Conservation (phyloP, 495 filamentous ascomycete genomes). For the Aspergillus heteromorphus region DNA sequence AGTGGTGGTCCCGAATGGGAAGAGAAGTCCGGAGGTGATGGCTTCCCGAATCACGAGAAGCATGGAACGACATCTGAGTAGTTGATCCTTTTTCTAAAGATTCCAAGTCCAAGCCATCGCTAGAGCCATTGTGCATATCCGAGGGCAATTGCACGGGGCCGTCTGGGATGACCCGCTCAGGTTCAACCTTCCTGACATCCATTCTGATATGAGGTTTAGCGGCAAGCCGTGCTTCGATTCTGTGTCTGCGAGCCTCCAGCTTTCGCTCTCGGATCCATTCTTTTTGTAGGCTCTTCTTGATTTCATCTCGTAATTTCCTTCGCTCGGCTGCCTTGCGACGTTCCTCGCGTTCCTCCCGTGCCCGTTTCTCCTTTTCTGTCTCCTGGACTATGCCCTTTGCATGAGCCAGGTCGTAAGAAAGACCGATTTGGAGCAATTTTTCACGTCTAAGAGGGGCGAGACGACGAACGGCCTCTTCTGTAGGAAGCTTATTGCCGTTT, state of each 20-base stretch:
- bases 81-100: constrained; percentile 19
- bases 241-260: constrained; percentile 37
- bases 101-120: constrained; percentile 11
- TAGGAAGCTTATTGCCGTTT: constrained; percentile 39
- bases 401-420: constrained; percentile 80
- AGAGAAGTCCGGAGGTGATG: constrained; percentile 13
- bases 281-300: constrained; percentile 44
- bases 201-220: not conserved
- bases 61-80: constrained; percentile 31
- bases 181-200: not conserved
- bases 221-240: constrained; percentile 23
- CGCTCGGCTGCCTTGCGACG: constrained; percentile 40
- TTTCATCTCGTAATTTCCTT: constrained; percentile 37
- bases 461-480: constrained; percentile 63
- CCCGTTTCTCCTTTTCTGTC: constrained; percentile 56
- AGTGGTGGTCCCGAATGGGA: constrained; percentile 25
- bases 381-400: constrained; percentile 66
- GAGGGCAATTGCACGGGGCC: constrained; percentile 24
- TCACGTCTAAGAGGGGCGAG: constrained; percentile 61
- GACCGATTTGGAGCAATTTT: constrained; percentile 76
- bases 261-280: constrained; percentile 48
- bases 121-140: constrained; percentile 20
- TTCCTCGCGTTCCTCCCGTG: constrained; percentile 37
- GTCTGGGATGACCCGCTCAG: constrained; percentile 18
- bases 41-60: constrained; percentile 14